phyloP scores from a whole-genome alignment of 2,329 filamentous ascomycete species.

The Trichocomaceae sp. region DNA sequence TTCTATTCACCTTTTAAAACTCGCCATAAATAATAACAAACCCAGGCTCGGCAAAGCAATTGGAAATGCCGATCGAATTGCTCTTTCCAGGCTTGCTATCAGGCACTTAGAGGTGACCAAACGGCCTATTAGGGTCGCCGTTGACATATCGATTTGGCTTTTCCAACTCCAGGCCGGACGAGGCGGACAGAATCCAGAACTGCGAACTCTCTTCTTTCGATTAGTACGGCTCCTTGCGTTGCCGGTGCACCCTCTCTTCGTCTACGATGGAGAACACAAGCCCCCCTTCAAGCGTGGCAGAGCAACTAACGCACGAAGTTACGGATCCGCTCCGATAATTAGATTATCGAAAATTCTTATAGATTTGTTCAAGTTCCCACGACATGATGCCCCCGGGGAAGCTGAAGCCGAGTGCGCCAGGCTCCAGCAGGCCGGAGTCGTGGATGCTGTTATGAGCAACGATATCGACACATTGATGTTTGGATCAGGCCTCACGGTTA shows the following conservation, averaged over 20 bases:
- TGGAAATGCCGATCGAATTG: conserved; percentile 68
- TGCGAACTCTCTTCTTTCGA: conserved; percentile 89
- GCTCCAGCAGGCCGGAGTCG: conserved; percentile 71
- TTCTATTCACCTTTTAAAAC: background rate
- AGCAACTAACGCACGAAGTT: conserved; percentile 42
- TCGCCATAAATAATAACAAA: background rate
- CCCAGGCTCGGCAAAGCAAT: conserved; percentile 83
- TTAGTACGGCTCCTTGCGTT: conserved; percentile 68
- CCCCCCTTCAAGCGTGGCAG: conserved; percentile 86
- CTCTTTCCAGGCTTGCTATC: conserved; percentile 74
- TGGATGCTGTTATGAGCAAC: conserved; percentile 90
- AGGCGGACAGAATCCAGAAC: conserved; percentile 81
- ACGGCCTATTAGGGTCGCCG: conserved; percentile 74
- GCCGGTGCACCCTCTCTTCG: conserved; percentile 80
- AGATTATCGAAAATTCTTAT: conserved; percentile 78
- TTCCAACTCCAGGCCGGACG: conserved; percentile 83
- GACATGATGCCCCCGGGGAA: conserved; percentile 84
- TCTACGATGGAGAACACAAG: conserved; percentile 82
- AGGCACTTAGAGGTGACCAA: conserved; percentile 65
- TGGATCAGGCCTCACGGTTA: conserved; percentile 69
- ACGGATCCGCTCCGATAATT: conserved; percentile 59
- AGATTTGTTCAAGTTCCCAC: conserved; percentile 73
- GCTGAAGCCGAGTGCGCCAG: conserved; percentile 93
- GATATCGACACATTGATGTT: conserved; percentile 99
- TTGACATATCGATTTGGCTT: conserved; percentile 96